Evolutionary conservation across 805 yeast species (phyloP), one percentile per base, ranked within the genome.

Genomic region (Suhomyces pyralidae): DNA sequence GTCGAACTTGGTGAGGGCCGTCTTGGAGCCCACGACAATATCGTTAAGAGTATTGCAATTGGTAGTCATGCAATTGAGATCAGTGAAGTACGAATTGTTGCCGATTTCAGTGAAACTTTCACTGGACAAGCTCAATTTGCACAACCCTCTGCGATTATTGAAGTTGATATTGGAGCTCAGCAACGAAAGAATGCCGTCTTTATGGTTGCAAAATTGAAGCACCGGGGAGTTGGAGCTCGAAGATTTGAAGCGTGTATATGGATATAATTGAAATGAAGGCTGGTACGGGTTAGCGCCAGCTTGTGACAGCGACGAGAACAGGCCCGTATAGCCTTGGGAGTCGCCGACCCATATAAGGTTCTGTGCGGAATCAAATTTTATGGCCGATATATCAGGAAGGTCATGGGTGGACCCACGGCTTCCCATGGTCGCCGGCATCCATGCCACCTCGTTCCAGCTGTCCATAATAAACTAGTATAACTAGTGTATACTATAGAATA

Each of bases 281-380:
- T 57, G 59, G 53, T 57, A 61, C 2, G 66, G 61, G 24, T 61
- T 54, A 45, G 58, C 54, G 7, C 46, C 48, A 3, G 50, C 56
- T 14, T 57, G 52, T 30, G 55, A 32, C 48, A 56, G 54, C 46
- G 61, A 32, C 2, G 73, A 60, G 54, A 62, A 70, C n/a, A 76
- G 70, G 9, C 67, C 57, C 5, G 76, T 59, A 56, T 61, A 64
- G 3, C 92, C 88, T 38, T 73, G 77, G 1, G 81, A 66, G 64
- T 89, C 94, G 15, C 96, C 96, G 1, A 85, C 77, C 98, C 98
- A 93, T 1, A 92, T 64, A 45, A 94, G 72, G 59, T 92, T 94
- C 54, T 84, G 81, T n/a, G 79, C 70, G 36, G 78, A 78, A 69
- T 92, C 97, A 66, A 91, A 91, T 49, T 55, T 56, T 14, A 73